Conservation (phyloP, 495 filamentous ascomycete species). For the Umbilicaria muhlenbergii region DNA sequence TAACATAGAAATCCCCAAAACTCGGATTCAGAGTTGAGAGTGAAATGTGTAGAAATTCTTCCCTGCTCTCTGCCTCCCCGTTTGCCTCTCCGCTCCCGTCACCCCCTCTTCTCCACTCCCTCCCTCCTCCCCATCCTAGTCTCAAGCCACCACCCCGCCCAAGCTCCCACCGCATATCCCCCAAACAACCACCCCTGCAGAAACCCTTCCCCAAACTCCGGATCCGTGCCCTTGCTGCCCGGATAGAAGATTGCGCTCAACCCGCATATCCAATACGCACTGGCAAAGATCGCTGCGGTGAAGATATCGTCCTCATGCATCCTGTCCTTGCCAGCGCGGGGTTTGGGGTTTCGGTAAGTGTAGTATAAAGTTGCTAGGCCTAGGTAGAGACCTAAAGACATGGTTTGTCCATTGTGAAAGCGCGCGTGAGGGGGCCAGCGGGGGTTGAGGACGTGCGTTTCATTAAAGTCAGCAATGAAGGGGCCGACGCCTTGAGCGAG, state of each 20-base stretch:
- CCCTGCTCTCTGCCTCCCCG: neutral
- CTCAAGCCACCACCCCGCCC: conserved; percentile 14
- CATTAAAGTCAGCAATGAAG: conserved; percentile 30
- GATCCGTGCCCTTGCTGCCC: conserved; percentile 32
- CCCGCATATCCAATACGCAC: conserved; percentile 35
- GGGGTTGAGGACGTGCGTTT: conserved; percentile 39
- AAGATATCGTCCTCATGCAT: conserved; percentile 16
- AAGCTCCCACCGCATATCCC: conserved; percentile 9
- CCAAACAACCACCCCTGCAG: conserved; percentile 29
- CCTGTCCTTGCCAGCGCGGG: conserved; percentile 5
- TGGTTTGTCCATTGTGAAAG: conserved; percentile 42
- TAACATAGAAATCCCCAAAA: too few species aligned
- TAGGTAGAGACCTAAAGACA: conserved; percentile 29
- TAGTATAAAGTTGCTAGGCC: conserved; percentile 33
- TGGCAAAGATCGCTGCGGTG: conserved; percentile 26
- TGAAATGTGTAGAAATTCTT: too few species aligned
- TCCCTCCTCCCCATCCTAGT: neutral
- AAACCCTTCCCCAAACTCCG: conserved; percentile 36
- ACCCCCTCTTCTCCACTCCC: neutral
- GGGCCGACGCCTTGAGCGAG: conserved; percentile 25
- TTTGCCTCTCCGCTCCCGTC: neutral
- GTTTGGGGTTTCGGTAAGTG: conserved; percentile 20
- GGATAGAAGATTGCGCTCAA: conserved; percentile 32
- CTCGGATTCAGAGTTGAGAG: too few species aligned
- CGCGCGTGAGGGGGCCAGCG: conserved; percentile 40